Evolutionary conservation across 2,329 filamentous ascomycete species (phyloP), one percentile per base, ranked within the genome.

Genomic region (Domatiomyces globalis): DNA sequence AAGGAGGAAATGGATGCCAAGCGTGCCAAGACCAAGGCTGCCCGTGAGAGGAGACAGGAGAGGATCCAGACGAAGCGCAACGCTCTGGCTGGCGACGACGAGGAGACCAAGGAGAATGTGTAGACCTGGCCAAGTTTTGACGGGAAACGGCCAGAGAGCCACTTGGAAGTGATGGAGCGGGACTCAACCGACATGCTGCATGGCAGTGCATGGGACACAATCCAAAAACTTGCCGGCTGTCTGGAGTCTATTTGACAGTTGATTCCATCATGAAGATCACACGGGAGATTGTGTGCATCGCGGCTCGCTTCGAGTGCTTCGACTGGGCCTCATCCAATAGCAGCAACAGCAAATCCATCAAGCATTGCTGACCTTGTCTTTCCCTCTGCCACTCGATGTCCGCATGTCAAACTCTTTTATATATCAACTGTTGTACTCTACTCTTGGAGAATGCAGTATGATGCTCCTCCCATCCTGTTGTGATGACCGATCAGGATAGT

Each of bases 1-100:
- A 90, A 94, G 85, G 89, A 96, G 73, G 89, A 96, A 80, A 98
- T 98, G 92, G 92, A 96, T 73, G 87, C 86, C 80, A 96, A 95
- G 84, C 88, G 92, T 78, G 87, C 88, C 73, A 95, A 95, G 88
- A 96, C 88, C 83, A 96, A 95, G 89, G 92, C 92, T 71, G 92
- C 92, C 67, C 88, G 92, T 77, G 92, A 96, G 85, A 85, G 92
- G 80, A 92, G 92, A 84, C 76, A 83, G 75, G 87, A 95, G 80
- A 86, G 94, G 75, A 80, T 84, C 72, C 73, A 78, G 71, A 83
- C 85, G 73, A 98, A 98, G 90, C 83, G 88, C 73, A 84, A 80
- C 69, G 88, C 87, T 69, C 72, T 94, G 72, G 70, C 84, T 67
- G 87, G 78, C 70, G 87, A 88, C 68, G 79, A 72, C 61, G 63